Evolutionary conservation across 2,329 filamentous ascomycete species (phyloP), one percentile per base, ranked within the genome.

Genomic region (Karstenula rhodostoma): DNA sequence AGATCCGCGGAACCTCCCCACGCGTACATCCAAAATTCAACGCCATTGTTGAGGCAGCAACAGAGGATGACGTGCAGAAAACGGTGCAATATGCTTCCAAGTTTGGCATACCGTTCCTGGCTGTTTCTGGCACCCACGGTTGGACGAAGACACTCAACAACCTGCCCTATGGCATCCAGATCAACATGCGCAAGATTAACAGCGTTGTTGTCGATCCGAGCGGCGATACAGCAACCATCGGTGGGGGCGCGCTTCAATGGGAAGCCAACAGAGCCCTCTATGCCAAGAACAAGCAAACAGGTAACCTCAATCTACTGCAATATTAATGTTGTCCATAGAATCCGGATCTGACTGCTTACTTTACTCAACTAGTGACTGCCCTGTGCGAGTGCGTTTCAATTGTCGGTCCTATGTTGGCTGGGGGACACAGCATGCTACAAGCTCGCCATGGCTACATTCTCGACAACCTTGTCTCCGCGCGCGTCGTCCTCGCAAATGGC

Each of bases 371-470:
- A 71, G 67, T 67, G 2, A 67, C 66, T 1, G 67, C 67, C 1
- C 64, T 70, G 10, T 58, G 23, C 4, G 60, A 65, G 57, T 73
- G 69, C 37, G 65, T 67, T 1, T 86, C 86, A 3, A 82, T 89
- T 5, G 85, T 85, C 1, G 87, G 85, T 0, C 77, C 88, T 5
- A 82, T 83, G 0, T 76, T 88, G 1, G 85, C 85, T 0, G 86
- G 85, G 29, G 86, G 86, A 0, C 85, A 85, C 64, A 85, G 86
- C 3, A 79, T 83, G 68, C 57, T 50, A 8, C 44, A 50, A 33
- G 52, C 58, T 19, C 35, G 40, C 23, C 47, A 67, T 65, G 60
- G 59, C 46, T 47, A 57, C 54, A 35, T 44, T 59, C 33, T 65
- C 46, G 35, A 59, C 51, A 33, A 59, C 61, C 58, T 74, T 10